A percentile compares a stretch with the other conserved stretches of the same genome.
These are phyloP conservation scores for Arthrobotrys sinensis DNA, from an alignment of 2,329 filamentous ascomycete species.

Conservation along the genomic window DNA sequence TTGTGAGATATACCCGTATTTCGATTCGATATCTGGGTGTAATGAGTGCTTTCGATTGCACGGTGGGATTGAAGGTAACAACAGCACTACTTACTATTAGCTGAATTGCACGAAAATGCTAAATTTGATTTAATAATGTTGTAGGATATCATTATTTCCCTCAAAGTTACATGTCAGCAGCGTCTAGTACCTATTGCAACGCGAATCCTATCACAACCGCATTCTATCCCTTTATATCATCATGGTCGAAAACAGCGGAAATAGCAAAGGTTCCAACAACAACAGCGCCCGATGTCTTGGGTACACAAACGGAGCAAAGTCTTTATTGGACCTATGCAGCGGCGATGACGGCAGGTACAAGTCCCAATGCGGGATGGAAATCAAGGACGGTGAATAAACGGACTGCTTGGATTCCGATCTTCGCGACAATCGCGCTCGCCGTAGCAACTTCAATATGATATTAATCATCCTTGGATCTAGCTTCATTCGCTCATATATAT, in stretches of 20 bases:
- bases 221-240: constrained; percentile 45
- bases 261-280: constrained; percentile 30
- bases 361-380: constrained; percentile 11
- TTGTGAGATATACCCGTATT: constrained; percentile 52
- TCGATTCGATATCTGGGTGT: constrained; percentile 47
- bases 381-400: background rate
- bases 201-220: constrained; percentile 46
- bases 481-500: constrained; percentile 13
- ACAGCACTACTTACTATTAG: background rate
- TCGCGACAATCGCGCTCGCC: background rate
- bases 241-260: constrained; percentile 35
- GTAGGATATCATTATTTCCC: constrained; percentile 48
- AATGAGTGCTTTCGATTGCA: constrained; percentile 48
- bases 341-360: background rate
- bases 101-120: background rate
- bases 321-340: constrained; percentile 53
- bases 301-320: constrained; percentile 42
- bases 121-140: background rate
- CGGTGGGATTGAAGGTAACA: constrained; percentile 53
- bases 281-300: constrained; percentile 45
- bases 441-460: constrained; percentile 11
- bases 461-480: background rate
- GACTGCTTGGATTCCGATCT: constrained; percentile 1
- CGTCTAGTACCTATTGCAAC: constrained; percentile 48
- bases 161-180: constrained; percentile 41